Evolutionary conservation across 148 eudicot species (phyloP).

Genomic region (Polygonum aviculare): DNA sequence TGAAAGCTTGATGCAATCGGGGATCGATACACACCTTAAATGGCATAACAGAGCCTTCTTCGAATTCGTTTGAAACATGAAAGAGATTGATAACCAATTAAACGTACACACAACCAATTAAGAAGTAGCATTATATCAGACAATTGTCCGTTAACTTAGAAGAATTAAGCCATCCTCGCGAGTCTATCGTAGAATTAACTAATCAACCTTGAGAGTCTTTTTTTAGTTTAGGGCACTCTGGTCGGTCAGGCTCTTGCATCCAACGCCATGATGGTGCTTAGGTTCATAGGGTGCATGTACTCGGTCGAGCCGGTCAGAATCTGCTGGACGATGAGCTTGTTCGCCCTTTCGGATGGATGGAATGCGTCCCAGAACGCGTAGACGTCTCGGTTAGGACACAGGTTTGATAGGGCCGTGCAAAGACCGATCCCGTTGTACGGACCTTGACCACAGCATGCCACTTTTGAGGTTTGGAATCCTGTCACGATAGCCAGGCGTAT

Average conservation of each 20-base stretch:
- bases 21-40: background rate
- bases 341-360: constrained; percentile 67
- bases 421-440: constrained; percentile 63
- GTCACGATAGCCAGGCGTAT: background rate
- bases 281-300: constrained; percentile 79
- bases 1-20: background rate
- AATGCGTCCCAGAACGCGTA: constrained; percentile 75
- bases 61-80: background rate
- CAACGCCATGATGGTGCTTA: constrained; percentile 55
- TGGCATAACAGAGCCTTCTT: background rate
- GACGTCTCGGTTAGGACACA: constrained; percentile 40
- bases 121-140: background rate
- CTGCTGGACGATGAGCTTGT: constrained; percentile 41
- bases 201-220: background rate
- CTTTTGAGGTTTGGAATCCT: constrained; percentile 55
- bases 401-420: constrained; percentile 43
- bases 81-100: background rate
- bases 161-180: background rate
- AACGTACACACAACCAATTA: background rate
- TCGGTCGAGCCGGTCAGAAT: constrained; percentile 39
- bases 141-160: too few species aligned
- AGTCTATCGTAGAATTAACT: background rate
- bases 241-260: constrained; percentile 18
- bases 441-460: constrained; percentile 85
- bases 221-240: background rate